phyloP scores from a whole-genome alignment of 306 rosid species.

The Datisca glomerata region DNA sequence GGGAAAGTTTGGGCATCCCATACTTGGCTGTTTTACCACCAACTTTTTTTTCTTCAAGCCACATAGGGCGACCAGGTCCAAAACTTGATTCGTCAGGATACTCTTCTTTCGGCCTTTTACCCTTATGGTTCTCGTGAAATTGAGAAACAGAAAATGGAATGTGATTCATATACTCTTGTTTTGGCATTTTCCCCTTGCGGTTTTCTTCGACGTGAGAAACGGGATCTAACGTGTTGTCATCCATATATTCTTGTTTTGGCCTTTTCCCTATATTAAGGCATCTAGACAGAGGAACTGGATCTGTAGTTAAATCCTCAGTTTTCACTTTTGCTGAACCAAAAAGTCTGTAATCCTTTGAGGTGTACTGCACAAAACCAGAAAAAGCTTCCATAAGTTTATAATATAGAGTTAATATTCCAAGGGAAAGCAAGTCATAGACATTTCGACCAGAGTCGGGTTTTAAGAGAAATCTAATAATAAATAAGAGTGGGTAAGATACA shows the following conservation, averaged over 20 bases:
- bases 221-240: conserved; percentile 21
- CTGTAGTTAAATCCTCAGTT: conserved; percentile 22
- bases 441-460: not conserved
- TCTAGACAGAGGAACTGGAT: conserved; percentile 28
- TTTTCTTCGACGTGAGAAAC: conserved; percentile 18
- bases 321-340: conserved; percentile 28
- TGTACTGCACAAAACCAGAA: conserved; percentile 20
- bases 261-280: conserved; percentile 34
- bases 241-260: conserved; percentile 42
- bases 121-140: conserved; percentile 21
- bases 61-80: conserved; percentile 22
- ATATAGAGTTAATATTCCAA: not conserved
- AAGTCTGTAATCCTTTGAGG: conserved; percentile 11
- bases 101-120: conserved; percentile 61
- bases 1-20: conserved; percentile 22
- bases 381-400: not conserved
- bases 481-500: no score
- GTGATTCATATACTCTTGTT: conserved; percentile 36
- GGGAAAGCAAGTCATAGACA: not conserved
- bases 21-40: conserved; percentile 19
- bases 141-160: conserved; percentile 15
- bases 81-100: conserved; percentile 25
- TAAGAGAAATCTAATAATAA: no score
- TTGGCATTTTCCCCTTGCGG: conserved; percentile 43
- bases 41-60: conserved; percentile 52